Conservation (phyloP, 352 stramenopile genomes). For the Pythium oligandrum region DNA sequence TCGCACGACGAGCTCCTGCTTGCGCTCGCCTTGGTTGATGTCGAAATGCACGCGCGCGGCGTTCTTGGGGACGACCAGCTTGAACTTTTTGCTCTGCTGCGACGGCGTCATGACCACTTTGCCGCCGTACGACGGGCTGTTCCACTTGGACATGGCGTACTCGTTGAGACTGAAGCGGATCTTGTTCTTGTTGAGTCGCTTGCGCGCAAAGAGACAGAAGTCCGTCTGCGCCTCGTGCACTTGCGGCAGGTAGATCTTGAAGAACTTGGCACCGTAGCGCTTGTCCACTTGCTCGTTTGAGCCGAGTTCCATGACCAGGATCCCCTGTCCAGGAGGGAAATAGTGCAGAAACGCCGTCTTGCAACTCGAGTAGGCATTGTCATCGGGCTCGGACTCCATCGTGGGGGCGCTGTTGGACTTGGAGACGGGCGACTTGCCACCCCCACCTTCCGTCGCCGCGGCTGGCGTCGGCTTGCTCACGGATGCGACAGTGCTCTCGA, state of each 20-base stretch:
- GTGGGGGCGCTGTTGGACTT: constrained; percentile 20
- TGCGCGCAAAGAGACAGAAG: constrained; percentile 74
- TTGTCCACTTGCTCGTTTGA: constrained; percentile 36
- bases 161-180: constrained; percentile 75
- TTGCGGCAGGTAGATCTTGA: constrained; percentile 71
- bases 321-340: constrained; percentile 33
- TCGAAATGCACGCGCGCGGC: constrained; percentile 49
- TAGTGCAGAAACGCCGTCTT: constrained; percentile 69
- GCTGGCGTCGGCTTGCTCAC: too few relatives aligned
- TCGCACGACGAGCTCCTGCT: constrained; percentile 61
- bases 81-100: constrained; percentile 44
- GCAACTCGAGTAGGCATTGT: constrained; percentile 25
- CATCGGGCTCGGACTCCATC: constrained; percentile 25
- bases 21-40: constrained; percentile 68
- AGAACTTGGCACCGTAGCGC: constrained; percentile 66
- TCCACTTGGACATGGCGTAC: constrained; percentile 52
- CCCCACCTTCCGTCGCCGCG: background rate
- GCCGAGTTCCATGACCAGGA: constrained; percentile 70
- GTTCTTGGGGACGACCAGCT: constrained; percentile 40
- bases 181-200: constrained; percentile 70
- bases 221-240: constrained; percentile 64
- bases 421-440: constrained; percentile 3
- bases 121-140: constrained; percentile 51
- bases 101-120: constrained; percentile 53
- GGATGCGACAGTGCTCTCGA: background rate